Evolutionary conservation across 2,329 filamentous ascomycete genomes (phyloP).

Genomic region (Penicillium hordei): DNA sequence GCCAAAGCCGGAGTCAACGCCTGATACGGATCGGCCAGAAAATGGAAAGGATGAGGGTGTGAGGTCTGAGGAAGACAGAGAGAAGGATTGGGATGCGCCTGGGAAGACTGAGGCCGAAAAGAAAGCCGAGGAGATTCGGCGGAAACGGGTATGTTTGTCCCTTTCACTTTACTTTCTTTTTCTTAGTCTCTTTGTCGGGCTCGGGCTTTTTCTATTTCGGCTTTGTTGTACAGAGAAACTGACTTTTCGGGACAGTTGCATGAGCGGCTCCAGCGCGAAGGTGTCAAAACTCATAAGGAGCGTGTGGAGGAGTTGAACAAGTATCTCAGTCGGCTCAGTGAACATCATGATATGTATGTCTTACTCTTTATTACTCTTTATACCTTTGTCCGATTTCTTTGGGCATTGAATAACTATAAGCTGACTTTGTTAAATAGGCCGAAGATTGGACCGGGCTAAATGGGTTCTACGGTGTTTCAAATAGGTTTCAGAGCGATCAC

Average conservation of each 20-base stretch:
- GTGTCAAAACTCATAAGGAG: conserved; percentile 95
- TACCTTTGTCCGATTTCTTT: not conserved
- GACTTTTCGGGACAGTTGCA: conserved; percentile 60
- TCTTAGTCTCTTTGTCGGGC: not conserved
- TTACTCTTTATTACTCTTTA: not conserved
- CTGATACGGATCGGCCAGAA: not conserved
- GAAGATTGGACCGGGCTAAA: conserved; percentile 45
- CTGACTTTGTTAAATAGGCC: conserved; percentile 32
- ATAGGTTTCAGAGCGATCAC: not conserved
- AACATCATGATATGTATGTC: conserved; percentile 90
- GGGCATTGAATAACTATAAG: not conserved
- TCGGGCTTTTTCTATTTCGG: conserved; percentile 6
- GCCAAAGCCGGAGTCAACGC: conserved; percentile 6
- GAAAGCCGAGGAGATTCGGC: conserved; percentile 74
- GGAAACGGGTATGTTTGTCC: conserved; percentile 67
- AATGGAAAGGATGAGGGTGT: conserved; percentile 20
- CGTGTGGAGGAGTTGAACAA: conserved; percentile 93
- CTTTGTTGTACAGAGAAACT: conserved; percentile 6
- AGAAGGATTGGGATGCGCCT: conserved; percentile 28
- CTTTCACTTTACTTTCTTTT: not conserved
- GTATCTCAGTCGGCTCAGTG: conserved; percentile 85
- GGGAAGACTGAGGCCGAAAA: conserved; percentile 81
- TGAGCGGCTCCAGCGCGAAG: conserved; percentile 76
- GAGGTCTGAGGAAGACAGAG: conserved; percentile 10
- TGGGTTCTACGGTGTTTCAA: not conserved